Base-by-base conservation (phyloP, 2,329 filamentous ascomycete species). In the Xylaria sp. region DNA sequence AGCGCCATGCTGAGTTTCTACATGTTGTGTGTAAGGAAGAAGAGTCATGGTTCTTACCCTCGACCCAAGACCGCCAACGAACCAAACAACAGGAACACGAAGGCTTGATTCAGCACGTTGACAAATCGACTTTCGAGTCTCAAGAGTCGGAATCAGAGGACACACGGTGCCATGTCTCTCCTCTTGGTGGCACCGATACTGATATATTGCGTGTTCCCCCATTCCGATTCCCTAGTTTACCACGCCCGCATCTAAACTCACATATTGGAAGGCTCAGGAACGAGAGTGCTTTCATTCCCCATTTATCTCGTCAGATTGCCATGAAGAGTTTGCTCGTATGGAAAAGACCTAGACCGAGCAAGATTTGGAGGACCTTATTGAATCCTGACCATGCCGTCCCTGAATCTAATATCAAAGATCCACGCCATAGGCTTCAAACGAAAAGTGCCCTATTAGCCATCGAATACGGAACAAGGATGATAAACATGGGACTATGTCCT, bases 1-100 rank as follows among this genome's bases (percentile, higher is more conserved):
- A 42, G 10, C 13, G 15, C 3, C 64, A 66, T 38, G 59, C 44
- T 3, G 5, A 4, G 1, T n/a, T 63, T 28, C n/a, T 66, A 15
- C 42, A 44, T 53, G 64, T 58, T 13, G 10, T 13, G 3, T 63
- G 28, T 20, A 66, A 58, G 28, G 59, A 66, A 9, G 59, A 58
- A 20, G 9, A 15, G 15, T 31, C 15, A 17, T 3, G 5, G 15
- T 13, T 20, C 10, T 38, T 6, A 15, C 1, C 28, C 6, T 5
- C 13, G 11, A 4, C 38, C 15, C 38, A 46, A 26, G 33, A 51
- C 28, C 5, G 17, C 13, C 51, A 20, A 15, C 3, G 2, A 23
- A 20, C 17, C 33, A 13, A 48, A 4, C 23, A 40, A 60, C 36
- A 40, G 6, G n/a, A 46, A 26, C n/a, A 46, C 15, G 33, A 44